Evolutionary conservation across 2,329 filamentous ascomycete species (phyloP).

Genomic region (Neurospora sp.): DNA sequence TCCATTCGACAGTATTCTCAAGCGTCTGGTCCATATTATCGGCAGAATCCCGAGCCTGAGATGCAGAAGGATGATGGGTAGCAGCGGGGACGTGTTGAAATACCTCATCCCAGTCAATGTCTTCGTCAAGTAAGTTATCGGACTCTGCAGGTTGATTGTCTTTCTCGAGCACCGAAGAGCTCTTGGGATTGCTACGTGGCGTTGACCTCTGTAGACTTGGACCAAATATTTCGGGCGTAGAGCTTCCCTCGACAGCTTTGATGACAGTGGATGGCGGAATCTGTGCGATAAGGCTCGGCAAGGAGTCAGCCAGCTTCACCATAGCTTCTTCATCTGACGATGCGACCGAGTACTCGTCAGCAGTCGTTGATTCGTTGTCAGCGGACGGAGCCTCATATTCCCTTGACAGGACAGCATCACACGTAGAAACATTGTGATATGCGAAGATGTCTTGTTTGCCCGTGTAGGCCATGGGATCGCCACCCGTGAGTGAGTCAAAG

Average conservation of each 20-base stretch:
- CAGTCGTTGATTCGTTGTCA: background rate
- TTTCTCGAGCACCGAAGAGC: background rate
- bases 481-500: background rate
- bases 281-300: background rate
- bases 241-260: background rate
- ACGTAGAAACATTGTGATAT: background rate
- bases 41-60: background rate
- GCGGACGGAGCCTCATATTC: background rate
- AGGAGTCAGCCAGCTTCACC: background rate
- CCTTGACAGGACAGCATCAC: background rate
- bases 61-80: slow-evolving; percentile 24
- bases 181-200: background rate
- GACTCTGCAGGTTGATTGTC: background rate
- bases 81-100: slow-evolving; percentile 29
- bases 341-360: slow-evolving; percentile 4
- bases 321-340: slow-evolving; percentile 9
- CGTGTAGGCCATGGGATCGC: background rate
- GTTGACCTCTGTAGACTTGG: slow-evolving; percentile 5
- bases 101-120: slow-evolving; percentile 32
- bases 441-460: background rate
- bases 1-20: background rate
- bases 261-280: slow-evolving; percentile 9
- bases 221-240: slow-evolving; percentile 6
- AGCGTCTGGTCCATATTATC: background rate
- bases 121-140: slow-evolving; percentile 26